Evolutionary conservation across 2,329 filamentous ascomycete genomes (phyloP).

Genomic region (Uncinocarpus reesii): DNA sequence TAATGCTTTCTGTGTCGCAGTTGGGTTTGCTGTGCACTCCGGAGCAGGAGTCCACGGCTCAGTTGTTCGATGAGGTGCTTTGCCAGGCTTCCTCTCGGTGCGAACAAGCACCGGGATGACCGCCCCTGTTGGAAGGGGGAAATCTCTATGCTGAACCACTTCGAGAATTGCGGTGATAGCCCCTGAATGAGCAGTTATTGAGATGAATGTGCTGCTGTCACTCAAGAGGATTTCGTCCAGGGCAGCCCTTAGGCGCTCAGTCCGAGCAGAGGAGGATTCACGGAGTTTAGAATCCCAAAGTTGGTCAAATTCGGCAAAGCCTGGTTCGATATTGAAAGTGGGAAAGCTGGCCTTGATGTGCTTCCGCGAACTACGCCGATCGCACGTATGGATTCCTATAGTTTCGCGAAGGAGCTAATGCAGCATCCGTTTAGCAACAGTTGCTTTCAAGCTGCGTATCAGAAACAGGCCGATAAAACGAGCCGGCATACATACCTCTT

Average conservation of each 20-base stretch:
- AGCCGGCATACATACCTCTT: slow-evolving; percentile 42
- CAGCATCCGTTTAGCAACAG: not conserved
- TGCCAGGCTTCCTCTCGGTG: slow-evolving; percentile 26
- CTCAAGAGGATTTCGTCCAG: slow-evolving; percentile 45
- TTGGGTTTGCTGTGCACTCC: not conserved
- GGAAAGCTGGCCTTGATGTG: slow-evolving; percentile 44
- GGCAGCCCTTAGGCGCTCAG: slow-evolving; percentile 37
- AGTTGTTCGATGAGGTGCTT: not conserved
- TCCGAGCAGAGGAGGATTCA: slow-evolving; percentile 42
- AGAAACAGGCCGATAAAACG: too few species aligned
- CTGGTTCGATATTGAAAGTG: slow-evolving; percentile 41
- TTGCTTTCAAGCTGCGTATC: too few species aligned
- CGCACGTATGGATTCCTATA: slow-evolving; percentile 52
- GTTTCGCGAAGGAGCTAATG: slow-evolving; percentile 45
- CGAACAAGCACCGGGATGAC: slow-evolving; percentile 45
- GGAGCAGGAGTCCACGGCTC: slow-evolving; percentile 1
- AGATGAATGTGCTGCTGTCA: slow-evolving; percentile 42
- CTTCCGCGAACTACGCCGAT: slow-evolving; percentile 43
- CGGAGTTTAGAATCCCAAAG: slow-evolving; percentile 42
- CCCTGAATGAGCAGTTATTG: slow-evolving; percentile 50
- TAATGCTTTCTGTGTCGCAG: not conserved
- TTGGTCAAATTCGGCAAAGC: slow-evolving; percentile 46
- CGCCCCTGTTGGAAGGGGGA: slow-evolving; percentile 41
- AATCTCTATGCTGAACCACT: slow-evolving; percentile 38
- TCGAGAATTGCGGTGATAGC: slow-evolving; percentile 46